Conservation (phyloP, 257 asterid genomes). For the Schizonepeta tenuifolia region DNA sequence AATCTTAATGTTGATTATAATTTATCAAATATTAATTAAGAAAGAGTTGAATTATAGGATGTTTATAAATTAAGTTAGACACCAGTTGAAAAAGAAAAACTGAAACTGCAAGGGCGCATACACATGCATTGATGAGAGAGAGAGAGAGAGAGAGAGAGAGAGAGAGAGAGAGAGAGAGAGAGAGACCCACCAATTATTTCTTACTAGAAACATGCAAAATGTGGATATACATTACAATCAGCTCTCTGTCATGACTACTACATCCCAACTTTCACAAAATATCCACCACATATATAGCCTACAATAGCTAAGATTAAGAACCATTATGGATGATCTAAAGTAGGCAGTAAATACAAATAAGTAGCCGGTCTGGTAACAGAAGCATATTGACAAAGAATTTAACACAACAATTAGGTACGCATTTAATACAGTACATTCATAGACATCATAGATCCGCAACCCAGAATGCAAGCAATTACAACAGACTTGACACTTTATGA, state of each 20-base stretch:
- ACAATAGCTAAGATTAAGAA: not conserved
- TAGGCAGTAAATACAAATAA: slow-evolving; percentile 3
- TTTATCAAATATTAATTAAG: too few relatives aligned
- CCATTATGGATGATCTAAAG: not conserved
- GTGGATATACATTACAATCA: not conserved
- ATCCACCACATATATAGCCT: too few relatives aligned
- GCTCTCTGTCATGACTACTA: not conserved
- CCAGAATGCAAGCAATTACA: slow-evolving; percentile 17
- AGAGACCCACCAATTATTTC: not conserved
- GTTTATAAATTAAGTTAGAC: too few relatives aligned
- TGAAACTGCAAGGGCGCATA: too few relatives aligned
- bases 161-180: too few relatives aligned
- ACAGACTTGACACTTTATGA: slow-evolving; percentile 12
- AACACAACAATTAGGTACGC: not conserved
- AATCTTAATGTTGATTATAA: too few relatives aligned
- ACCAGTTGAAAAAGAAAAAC: too few relatives aligned
- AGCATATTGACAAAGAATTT: not conserved
- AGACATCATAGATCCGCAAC: slow-evolving; percentile 7
- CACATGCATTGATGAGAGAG: too few relatives aligned
- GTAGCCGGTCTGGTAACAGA: not conserved
- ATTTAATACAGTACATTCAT: slow-evolving; percentile 13
- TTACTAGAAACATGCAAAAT: slow-evolving; percentile 17
- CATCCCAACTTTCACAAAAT: not conserved
- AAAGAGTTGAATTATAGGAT: too few relatives aligned
- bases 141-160: too few relatives aligned